A percentile compares a stretch with the other conserved stretches of the same genome.
phyloP scores from a whole-genome alignment of 75 land plant species.

The Azolla pinnata region DNA sequence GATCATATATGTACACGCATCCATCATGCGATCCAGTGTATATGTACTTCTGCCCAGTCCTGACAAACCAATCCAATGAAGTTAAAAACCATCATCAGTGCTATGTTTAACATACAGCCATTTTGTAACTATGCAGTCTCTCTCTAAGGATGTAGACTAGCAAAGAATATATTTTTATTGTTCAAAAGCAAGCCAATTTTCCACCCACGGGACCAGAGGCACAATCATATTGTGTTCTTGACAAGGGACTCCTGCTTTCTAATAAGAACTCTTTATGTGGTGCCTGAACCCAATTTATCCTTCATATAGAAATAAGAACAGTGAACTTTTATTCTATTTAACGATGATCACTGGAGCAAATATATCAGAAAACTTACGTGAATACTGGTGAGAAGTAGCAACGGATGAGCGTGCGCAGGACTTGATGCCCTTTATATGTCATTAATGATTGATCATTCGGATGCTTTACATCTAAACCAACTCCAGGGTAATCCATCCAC shows the following conservation, averaged over 20 bases:
- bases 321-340: too few relatives aligned
- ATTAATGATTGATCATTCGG: conserved; percentile 76
- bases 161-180: too few relatives aligned
- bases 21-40: conserved; percentile 84
- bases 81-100: background rate
- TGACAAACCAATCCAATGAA: conserved; percentile 13
- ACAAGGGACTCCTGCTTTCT: too few relatives aligned
- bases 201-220: too few relatives aligned
- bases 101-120: background rate
- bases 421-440: conserved; percentile 79
- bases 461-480: conserved; percentile 44
- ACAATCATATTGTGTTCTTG: too few relatives aligned
- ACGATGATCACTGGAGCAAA: too few relatives aligned
- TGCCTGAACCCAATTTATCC: too few relatives aligned
- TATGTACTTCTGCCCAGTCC: conserved; percentile 93
- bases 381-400: conserved; percentile 83
- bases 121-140: background rate
- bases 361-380: conserved; percentile 62
- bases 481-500: conserved; percentile 64
- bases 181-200: too few relatives aligned
- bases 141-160: background rate
- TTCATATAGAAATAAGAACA: too few relatives aligned
- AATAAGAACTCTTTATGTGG: too few relatives aligned
- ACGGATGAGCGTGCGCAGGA: conserved; percentile 79
- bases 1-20: conserved; percentile 71